phyloP scores from a whole-genome alignment of 1,284 basidiomycete genomes.

The Rhodotorula sp. region DNA sequence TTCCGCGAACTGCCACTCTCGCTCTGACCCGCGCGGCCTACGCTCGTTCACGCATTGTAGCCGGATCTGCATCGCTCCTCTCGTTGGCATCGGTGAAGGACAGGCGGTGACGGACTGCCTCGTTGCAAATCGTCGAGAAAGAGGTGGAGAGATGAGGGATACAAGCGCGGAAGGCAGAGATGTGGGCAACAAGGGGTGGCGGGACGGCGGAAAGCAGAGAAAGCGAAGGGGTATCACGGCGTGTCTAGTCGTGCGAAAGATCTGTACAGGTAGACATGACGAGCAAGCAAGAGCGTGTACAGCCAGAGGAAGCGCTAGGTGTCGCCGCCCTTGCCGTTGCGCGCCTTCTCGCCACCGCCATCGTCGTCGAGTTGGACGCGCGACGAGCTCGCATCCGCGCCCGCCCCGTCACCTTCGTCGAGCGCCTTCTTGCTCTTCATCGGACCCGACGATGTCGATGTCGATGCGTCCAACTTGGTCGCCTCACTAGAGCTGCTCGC shows the following conservation, averaged over 20 bases:
- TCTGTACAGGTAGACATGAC: not conserved
- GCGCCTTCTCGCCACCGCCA: not conserved
- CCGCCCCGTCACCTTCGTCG: not conserved
- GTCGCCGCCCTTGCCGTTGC: not conserved
- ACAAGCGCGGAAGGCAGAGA: no score
- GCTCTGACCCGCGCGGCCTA: no score
- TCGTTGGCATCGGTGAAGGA: no score
- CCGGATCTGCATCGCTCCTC: no score
- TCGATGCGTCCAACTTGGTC: not conserved
- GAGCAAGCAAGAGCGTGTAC: not conserved
- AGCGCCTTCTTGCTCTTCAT: not conserved
- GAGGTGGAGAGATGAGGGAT: no score
- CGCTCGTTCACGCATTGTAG: no score
- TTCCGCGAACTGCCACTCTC: no score
- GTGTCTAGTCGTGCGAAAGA: not conserved
- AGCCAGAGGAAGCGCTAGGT: not conserved
- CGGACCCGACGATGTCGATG: not conserved
- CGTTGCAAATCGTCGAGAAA: no score
- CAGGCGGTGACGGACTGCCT: no score
- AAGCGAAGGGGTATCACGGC: not conserved
- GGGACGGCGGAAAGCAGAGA: no score
- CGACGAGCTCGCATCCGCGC: slow-evolving; percentile 6
- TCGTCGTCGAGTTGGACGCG: slow-evolving; percentile 1
- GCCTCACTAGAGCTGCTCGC: not conserved
- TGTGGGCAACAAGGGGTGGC: no score